Conservation (phyloP, 768 basidiomycete genomes). For the Sporobolomyces phaffii region DNA sequence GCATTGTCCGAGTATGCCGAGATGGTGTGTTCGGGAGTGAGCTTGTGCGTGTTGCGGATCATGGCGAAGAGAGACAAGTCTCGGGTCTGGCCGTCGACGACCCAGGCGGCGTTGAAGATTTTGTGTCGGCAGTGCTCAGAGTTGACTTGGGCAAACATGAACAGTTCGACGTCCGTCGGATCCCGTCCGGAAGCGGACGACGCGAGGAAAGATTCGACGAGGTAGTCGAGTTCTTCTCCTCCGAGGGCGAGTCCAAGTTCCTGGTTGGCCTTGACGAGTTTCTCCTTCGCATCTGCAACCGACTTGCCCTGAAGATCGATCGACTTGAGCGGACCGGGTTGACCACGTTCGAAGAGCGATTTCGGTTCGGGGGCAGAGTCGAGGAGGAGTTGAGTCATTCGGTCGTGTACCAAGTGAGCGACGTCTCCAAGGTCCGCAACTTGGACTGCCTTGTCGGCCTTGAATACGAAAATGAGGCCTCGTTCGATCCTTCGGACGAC, state of each 20-base stretch:
- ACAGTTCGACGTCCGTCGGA: constrained; percentile 94
- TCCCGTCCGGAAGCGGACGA: constrained; percentile 52
- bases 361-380: constrained; percentile 57
- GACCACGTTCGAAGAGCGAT: constrained; percentile 53
- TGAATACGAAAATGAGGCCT: constrained; percentile 61
- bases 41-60: constrained; percentile 90
- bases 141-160: constrained; percentile 99
- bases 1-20: constrained; percentile 98
- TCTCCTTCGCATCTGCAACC: constrained; percentile 55
- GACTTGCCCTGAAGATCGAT: constrained; percentile 56
- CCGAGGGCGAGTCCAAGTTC: constrained; percentile 85
- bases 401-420: constrained; percentile 74
- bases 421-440: constrained; percentile 55
- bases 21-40: constrained; percentile 69
- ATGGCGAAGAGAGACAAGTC: constrained; percentile 82
- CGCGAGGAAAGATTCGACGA: constrained; percentile 79
- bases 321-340: constrained; percentile 63
- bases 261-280: constrained; percentile 69
- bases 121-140: constrained; percentile 99
- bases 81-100: constrained; percentile 63
- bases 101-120: constrained; percentile 98
- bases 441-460: constrained; percentile 50
- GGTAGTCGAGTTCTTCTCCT: constrained; percentile 81
- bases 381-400: constrained; percentile 86
- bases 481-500: constrained; percentile 79